Conservation (phyloP, 257 asterid genomes). For the Penstemon barbatus region DNA sequence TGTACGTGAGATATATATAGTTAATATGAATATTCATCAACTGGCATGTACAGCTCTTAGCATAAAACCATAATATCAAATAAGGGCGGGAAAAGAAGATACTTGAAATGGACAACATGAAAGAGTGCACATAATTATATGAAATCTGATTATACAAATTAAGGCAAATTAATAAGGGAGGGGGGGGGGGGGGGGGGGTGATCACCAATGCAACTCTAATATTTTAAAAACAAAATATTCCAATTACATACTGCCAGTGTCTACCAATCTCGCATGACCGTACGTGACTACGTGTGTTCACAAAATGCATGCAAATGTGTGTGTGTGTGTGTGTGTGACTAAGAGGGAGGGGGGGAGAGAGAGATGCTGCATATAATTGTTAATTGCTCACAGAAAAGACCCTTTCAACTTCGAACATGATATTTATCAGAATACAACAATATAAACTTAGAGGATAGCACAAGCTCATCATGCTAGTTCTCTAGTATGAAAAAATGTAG, state of each 20-base stretch:
- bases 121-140: not conserved
- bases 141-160: not conserved
- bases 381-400: not conserved
- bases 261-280: conserved; percentile 5
- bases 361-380: not conserved
- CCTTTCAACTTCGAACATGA: not conserved
- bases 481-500: not conserved
- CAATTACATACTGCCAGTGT: not conserved
- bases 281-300: not conserved
- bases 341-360: not conserved
- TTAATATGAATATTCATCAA: conserved; percentile 1
- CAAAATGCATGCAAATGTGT: conserved; percentile 13
- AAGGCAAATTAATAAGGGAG: not conserved
- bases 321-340: conserved; percentile 9
- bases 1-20: conserved; percentile 33
- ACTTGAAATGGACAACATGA: conserved; percentile 10
- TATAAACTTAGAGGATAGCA: not conserved
- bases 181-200: not conserved
- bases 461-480: not conserved
- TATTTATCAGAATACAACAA: not conserved
- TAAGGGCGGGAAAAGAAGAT: conserved; percentile 4
- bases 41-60: conserved; percentile 11
- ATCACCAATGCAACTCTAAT: not conserved
- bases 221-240: not conserved
- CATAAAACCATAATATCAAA: conserved; percentile 6